phyloP scores from a whole-genome alignment of 148 eudicot genomes.

The Heliamphora exappendiculata region DNA sequence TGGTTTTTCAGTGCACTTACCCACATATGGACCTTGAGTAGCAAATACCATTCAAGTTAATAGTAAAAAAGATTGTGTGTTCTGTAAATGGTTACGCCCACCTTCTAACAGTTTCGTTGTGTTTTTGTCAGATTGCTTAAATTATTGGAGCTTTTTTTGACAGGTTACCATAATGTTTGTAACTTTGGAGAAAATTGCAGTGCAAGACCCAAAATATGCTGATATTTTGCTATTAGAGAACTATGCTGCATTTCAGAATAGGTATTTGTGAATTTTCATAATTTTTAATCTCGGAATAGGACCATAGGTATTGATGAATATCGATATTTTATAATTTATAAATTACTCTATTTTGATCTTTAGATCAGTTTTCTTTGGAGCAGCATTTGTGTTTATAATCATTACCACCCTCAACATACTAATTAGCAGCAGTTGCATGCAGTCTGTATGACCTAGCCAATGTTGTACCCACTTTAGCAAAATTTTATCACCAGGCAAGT shows the following conservation, averaged over 20 bases:
- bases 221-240: conserved; percentile 88
- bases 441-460: conserved; percentile 95
- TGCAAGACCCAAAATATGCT: conserved; percentile 68
- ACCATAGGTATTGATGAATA: not conserved
- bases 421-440: conserved; percentile 26
- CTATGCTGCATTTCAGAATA: conserved; percentile 96
- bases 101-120: not conserved
- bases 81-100: not conserved
- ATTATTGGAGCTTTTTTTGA: conserved; percentile 12
- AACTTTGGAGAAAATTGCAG: conserved; percentile 87
- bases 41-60: not conserved
- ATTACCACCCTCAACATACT: conserved; percentile 5
- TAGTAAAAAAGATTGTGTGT: not conserved
- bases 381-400: not conserved
- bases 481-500: conserved; percentile 96
- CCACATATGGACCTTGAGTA: not conserved
- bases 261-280: conserved; percentile 30
- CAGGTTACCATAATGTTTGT: conserved; percentile 90
- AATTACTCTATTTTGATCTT: not conserved
- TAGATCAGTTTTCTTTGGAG: not conserved
- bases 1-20: not conserved
- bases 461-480: conserved; percentile 83
- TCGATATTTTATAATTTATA: not conserved
- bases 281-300: not conserved
- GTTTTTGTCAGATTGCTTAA: not conserved